Base-by-base conservation (phyloP, 257 asterid species). In the Solanum phureja region DNA sequence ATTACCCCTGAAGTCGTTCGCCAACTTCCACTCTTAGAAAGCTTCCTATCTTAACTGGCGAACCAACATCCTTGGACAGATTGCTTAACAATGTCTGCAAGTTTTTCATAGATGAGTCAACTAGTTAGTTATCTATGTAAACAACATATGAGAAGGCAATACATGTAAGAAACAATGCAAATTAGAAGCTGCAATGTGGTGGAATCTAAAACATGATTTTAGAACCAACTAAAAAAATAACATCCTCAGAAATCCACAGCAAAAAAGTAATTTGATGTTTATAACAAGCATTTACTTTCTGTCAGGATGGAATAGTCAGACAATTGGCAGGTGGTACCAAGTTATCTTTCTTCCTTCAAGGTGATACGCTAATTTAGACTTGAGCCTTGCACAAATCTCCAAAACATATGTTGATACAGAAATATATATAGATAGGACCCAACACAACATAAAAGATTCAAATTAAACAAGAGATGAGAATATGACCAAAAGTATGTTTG, bases 1-100 rank as follows among this genome's bases (percentile, higher is more conserved):
- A 52, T 90, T 91, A 95, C 99, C 98, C 91, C 90, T 92, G 94
- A 88, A 90, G 91, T 52, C 98, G 97, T 93, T 95, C 98, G 24
- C 99, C 99, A 89, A 95, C 99, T 94, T 97, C 98, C 83, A 96
- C 92, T 88, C 99, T 91, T 83, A 94, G 92, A 90, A 96, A 97
- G 91, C 88, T 94, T 73, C 94, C 94, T 74, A 97, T 91, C 88
- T 91, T 95, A 90, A 97, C 98, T 7, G 92, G 92, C 76, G 98
- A 95, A 31, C 98, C 98, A 76, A 96, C 95, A 92, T 95, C 98
- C 92, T 90, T 92, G 85, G 99, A 94, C 83, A 97, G 90, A 90
- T 94, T 93, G 86, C 90, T 90, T 90, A 95, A 88, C 87, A 97
- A 79, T 1, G 96, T 92, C 99, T 97, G 95, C 89, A 89, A 66